These are phyloP conservation scores for Zoysia japonica DNA, from an alignment of 176 grass and related monocot species.

Conservation along the genomic window DNA sequence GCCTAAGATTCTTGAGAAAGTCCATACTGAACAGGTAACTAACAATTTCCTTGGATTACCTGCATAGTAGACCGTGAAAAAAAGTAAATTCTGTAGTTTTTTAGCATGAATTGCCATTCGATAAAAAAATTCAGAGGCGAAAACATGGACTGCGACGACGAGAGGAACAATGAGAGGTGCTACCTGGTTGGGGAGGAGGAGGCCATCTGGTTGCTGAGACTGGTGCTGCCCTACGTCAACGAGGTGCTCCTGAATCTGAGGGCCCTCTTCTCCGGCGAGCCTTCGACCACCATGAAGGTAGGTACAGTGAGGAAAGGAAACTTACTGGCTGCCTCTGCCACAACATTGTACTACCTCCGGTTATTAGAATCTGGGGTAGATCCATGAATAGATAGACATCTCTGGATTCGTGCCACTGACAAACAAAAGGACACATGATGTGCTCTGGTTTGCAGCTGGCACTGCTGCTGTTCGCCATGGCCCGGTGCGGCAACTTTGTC, in stretches of 20 bases:
- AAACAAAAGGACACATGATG: constrained; percentile 46
- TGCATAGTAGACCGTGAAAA: not conserved
- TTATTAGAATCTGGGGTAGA: constrained; percentile 19
- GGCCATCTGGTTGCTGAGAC: constrained; percentile 83
- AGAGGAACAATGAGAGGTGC: constrained; percentile 33
- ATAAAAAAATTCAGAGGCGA: constrained; percentile 55
- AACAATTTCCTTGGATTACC: not conserved
- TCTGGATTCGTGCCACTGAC: constrained; percentile 40
- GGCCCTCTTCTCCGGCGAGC: constrained; percentile 85
- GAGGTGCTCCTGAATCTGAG: constrained; percentile 74
- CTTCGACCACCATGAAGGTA: constrained; percentile 93
- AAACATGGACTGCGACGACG: constrained; percentile 52
- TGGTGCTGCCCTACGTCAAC: constrained; percentile 84
- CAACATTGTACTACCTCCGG: not conserved
- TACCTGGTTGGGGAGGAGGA: constrained; percentile 89
- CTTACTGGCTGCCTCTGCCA: not conserved
- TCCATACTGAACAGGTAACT: constrained; percentile 81
- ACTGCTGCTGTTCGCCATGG: constrained; percentile 80
- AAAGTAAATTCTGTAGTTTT: not conserved
- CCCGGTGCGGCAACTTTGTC: constrained; percentile 81
- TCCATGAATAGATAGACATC: constrained; percentile 4
- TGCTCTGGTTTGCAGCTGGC: constrained; percentile 70
- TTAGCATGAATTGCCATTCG: not conserved
- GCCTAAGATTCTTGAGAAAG: constrained; percentile 67
- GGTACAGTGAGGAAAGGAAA: constrained; percentile 2